These are phyloP conservation scores for Celoporthe dispersa DNA, from an alignment of 2,329 filamentous ascomycete species.

Conservation along the genomic window DNA sequence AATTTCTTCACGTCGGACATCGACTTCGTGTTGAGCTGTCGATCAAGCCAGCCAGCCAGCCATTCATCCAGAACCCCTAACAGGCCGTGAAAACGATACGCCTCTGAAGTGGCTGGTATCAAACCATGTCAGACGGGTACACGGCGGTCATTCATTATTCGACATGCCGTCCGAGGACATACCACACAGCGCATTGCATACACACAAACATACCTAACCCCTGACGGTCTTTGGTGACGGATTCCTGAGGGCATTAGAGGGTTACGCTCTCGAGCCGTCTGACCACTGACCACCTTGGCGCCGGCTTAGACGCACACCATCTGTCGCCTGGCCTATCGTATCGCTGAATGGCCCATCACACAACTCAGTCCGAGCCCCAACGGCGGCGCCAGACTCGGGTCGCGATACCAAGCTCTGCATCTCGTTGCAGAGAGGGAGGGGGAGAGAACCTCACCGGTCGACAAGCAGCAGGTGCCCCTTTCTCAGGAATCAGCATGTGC, in stretches of 20 bases:
- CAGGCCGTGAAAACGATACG: background rate
- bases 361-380: slow-evolving; percentile 6
- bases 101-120: background rate
- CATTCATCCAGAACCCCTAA: background rate
- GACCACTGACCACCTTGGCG: slow-evolving; percentile 16
- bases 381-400: background rate
- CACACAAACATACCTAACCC: background rate
- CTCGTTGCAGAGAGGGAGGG: background rate
- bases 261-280: background rate
- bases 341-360: background rate
- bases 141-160: background rate
- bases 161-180: background rate
- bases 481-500: background rate
- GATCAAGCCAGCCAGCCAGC: background rate
- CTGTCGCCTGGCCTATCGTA: slow-evolving; percentile 9
- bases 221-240: background rate
- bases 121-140: background rate
- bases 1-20: slow-evolving; percentile 11
- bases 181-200: background rate
- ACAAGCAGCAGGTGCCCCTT: background rate
- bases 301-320: slow-evolving; percentile 21
- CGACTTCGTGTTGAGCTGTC: background rate
- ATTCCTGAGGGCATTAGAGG: background rate
- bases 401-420: background rate
- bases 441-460: background rate